These are phyloP conservation scores for Pichia phayaonensis DNA, from an alignment of 805 yeast genomes.

Conservation along the genomic window DNA sequence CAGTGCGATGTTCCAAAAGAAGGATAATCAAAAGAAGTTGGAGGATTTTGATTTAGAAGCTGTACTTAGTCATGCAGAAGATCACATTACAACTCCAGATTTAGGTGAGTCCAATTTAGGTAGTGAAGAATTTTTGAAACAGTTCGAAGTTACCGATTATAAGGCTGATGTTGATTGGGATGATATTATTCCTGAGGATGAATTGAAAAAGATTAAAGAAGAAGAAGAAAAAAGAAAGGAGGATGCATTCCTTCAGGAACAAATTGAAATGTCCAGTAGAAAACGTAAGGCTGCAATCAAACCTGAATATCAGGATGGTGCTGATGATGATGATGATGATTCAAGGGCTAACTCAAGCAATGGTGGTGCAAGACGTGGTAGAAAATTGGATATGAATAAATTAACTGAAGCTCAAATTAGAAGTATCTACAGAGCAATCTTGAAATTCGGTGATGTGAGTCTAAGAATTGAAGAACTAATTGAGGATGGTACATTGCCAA, in stretches of 20 bases:
- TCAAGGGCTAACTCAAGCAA: slow-evolving; percentile 19
- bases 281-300: slow-evolving; percentile 63
- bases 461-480: slow-evolving; percentile 77
- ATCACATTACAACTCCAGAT: slow-evolving; percentile 93
- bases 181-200: slow-evolving; percentile 95
- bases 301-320: slow-evolving; percentile 33
- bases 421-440: slow-evolving; percentile 72
- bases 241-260: slow-evolving; percentile 81
- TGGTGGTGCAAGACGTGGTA: slow-evolving; percentile 20
- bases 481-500: slow-evolving; percentile 82
- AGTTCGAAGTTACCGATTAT: slow-evolving; percentile 96
- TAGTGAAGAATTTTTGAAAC: slow-evolving; percentile 94
- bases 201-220: slow-evolving; percentile 77
- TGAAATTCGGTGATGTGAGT: slow-evolving; percentile 73
- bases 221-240: slow-evolving; percentile 84
- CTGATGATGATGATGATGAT: slow-evolving; percentile 29
- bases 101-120: slow-evolving; percentile 96
- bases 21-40: slow-evolving; percentile 87
- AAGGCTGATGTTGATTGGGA: slow-evolving; percentile 99
- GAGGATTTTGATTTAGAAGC: slow-evolving; percentile 95
- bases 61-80: slow-evolving; percentile 94
- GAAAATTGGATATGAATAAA: slow-evolving; percentile 36
- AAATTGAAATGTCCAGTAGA: slow-evolving; percentile 78
- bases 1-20: slow-evolving; percentile 94
- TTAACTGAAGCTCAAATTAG: slow-evolving; percentile 84